Evolutionary conservation across 257 asterid species (phyloP), one percentile per base, ranked within the genome.

Genomic region (Nicotiana noctiflora): DNA sequence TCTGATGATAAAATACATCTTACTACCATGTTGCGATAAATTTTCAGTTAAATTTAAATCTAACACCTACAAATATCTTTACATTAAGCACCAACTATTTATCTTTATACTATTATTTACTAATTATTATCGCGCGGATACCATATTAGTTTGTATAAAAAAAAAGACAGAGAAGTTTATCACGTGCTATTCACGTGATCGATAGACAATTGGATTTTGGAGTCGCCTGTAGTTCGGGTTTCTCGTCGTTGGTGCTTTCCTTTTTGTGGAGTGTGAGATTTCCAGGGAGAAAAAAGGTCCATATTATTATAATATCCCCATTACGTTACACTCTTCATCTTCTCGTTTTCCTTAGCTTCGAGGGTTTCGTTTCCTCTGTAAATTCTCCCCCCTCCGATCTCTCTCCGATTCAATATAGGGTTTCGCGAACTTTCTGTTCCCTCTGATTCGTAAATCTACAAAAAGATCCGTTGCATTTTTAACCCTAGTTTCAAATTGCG

Each of bases 111-210:
- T 25, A 25, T 25, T 25, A 1, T 25, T 25, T 25, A 0, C 27
- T 25, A 25, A 25, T 25, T 25, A 25, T 25, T 25, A 25, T 25
- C 27, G 27, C 27, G 27, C 27, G 27, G 1, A 1, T 25, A 25
- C 27, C 27, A 25, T 25, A 25, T 1, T 25, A 25, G 27, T 27
- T n/a, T n/a, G n/a, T n/a, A n/a, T n/a, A n/a, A n/a, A n/a, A n/a
- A n/a, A n/a, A n/a, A n/a, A 25, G n/a, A 9, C 2, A 65, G 0
- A 1, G 15, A 17, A 68, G 14, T 18, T 31, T 23, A 52, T 49
- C 80, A 80, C 74, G 59, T 31, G 74, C 32, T 56, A 49, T 52
- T 76, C 87, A 84, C 85, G 83, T 84, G 87, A 80, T 77, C 1
- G 13, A 18, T 67, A 64, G 70, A 52, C 31, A 44, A 68, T 14